These are phyloP conservation scores for Paraglomus occultum DNA, from an alignment of 192 early-diverging fungal species.

Conservation along the genomic window DNA sequence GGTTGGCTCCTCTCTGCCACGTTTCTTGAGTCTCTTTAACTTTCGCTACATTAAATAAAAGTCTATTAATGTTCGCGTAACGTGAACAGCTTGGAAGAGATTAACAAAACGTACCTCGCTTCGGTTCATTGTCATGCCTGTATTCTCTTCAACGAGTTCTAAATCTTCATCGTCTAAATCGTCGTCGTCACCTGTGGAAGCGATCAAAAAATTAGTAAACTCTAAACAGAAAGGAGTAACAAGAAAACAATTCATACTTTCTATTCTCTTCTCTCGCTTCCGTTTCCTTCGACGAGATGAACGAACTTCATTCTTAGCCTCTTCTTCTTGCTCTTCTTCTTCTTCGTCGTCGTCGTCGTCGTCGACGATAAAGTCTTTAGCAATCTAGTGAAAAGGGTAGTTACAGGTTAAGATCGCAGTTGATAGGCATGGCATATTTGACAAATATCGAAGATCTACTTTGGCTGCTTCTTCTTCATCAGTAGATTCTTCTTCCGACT, in stretches of 20 bases:
- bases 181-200: constrained; percentile 51
- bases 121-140: constrained; percentile 56
- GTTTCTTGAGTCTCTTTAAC: constrained; percentile 77
- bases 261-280: constrained; percentile 52
- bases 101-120: constrained; percentile 40
- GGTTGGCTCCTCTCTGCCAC: constrained; percentile 44
- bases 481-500: constrained; percentile 28
- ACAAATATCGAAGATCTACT: neutral
- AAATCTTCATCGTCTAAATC: constrained; percentile 91
- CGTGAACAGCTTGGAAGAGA: neutral
- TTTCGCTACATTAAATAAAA: constrained; percentile 36
- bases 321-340: constrained; percentile 47
- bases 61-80: neutral
- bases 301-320: constrained; percentile 14
- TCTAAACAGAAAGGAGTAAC: neutral
- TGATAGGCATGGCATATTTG: neutral
- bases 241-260: constrained; percentile 28
- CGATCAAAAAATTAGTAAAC: constrained; percentile 3
- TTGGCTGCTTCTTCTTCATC: neutral
- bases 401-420: neutral
- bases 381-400: constrained; percentile 35
- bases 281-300: constrained; percentile 36
- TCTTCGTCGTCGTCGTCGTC: constrained; percentile 69
- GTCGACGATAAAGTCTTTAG: constrained; percentile 73
- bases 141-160: constrained; percentile 87